Evolutionary conservation across 768 basidiomycete genomes (phyloP), one percentile per base, ranked within the genome.

Genomic region (Tricholoma saponaceum): DNA sequence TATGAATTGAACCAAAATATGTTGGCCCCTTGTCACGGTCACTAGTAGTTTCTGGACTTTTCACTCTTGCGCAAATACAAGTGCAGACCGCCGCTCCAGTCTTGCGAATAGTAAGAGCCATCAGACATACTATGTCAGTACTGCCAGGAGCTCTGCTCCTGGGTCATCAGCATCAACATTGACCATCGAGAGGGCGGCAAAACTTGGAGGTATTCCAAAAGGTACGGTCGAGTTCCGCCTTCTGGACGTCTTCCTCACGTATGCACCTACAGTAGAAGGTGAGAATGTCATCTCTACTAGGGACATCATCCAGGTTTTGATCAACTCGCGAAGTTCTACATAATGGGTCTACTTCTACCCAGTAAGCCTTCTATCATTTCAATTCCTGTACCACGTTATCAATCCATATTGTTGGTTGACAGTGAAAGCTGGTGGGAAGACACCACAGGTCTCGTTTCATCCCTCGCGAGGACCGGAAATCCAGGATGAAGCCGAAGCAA

Each of bases 281-380:
- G 43, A 3, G 1, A 22, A 12, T 44, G 22, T 44, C 43, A 44
- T 44, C 5, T 20, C 43, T 14, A 23, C 20, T n/a, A n/a, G n/a
- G 22, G 43, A 44, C 43, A 44, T 44, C 13, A 14, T 13, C n/a
- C 20, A 28, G 51, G 32, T 51, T 28, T 28, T 32, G 28, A 5
- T 5, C 32, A 52, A n/a, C 52, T 52, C 39, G 52, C 52, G 7
- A 22, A 52, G 22, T 52, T 52, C 8, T 52, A 52, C 39, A 52
- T 25, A 53, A 23, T 5, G 28, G 52, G 52, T n/a, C 32, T 53
- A 25, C 32, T 53, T 13, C 20, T 53, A 7, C 52, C 33, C 16
- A 37, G 33, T 53, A 16, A 23, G 52, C 22, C 26, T 28, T 16
- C 25, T n/a, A 0, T 28, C 4, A 9, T 35, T 16, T 2, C 23